Evolutionary conservation across 2,329 filamentous ascomycete genomes (phyloP).

Genomic region (Trichoderma koningii): DNA sequence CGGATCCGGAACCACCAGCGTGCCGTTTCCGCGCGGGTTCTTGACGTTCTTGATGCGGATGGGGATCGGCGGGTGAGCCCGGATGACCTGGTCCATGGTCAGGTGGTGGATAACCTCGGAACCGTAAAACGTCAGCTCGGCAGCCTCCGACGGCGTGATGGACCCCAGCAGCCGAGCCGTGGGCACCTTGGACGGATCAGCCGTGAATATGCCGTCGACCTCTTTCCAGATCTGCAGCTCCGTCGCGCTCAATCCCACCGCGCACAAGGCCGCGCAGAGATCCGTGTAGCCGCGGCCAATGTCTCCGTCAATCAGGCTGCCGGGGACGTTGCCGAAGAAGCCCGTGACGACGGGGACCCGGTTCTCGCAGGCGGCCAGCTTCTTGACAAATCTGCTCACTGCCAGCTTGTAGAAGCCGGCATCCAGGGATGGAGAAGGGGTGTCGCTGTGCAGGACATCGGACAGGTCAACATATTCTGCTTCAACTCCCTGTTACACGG

Average conservation of each 20-base stretch:
- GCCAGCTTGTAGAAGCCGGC: slow-evolving; percentile 70
- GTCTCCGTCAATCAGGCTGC: slow-evolving; percentile 82
- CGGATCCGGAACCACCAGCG: slow-evolving; percentile 78
- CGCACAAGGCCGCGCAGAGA: slow-evolving; percentile 87
- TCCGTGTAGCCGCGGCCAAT: slow-evolving; percentile 97
- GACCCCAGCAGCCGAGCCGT: slow-evolving; percentile 85
- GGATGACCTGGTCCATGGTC: slow-evolving; percentile 96
- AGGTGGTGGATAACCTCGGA: slow-evolving; percentile 98
- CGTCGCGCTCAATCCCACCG: slow-evolving; percentile 81
- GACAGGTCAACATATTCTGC: slow-evolving; percentile 90
- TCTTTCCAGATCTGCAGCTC: slow-evolving; percentile 99
- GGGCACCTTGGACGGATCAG: slow-evolving; percentile 85
- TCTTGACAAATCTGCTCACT: slow-evolving; percentile 61
- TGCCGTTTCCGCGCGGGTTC: slow-evolving; percentile 77
- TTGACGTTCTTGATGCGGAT: slow-evolving; percentile 93
- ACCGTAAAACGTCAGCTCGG: slow-evolving; percentile 91
- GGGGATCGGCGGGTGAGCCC: slow-evolving; percentile 74
- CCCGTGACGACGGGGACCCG: slow-evolving; percentile 82
- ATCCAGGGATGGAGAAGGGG: slow-evolving; percentile 56
- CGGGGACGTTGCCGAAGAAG: slow-evolving; percentile 92
- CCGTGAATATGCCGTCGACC: slow-evolving; percentile 89
- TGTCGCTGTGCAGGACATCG: slow-evolving; percentile 72
- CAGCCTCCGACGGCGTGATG: slow-evolving; percentile 92
- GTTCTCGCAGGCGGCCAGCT: slow-evolving; percentile 64
- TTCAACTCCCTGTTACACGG: slow-evolving; percentile 62